These are phyloP conservation scores for Ascochyta clinopodiicola DNA, from an alignment of 2,329 filamentous ascomycete species.

Conservation along the genomic window DNA sequence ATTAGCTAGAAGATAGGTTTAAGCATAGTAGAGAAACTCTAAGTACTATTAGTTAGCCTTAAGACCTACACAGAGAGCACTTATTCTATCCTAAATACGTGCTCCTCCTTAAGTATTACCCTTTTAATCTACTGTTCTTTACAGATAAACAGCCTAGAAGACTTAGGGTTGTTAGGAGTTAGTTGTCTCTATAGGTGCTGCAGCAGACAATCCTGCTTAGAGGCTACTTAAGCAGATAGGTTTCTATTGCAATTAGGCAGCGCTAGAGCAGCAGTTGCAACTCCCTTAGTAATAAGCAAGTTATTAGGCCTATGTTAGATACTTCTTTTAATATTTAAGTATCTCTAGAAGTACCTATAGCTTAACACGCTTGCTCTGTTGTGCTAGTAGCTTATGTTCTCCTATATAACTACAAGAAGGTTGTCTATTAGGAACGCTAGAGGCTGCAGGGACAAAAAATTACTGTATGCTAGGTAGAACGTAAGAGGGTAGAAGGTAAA, in stretches of 20 bases:
- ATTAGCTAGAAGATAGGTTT: background rate
- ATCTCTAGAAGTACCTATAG: background rate
- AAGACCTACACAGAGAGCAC: background rate
- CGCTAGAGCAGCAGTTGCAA: background rate
- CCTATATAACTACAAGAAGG: slow-evolving; percentile 4
- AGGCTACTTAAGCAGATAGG: background rate
- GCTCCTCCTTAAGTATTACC: background rate
- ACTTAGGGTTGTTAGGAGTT: background rate
- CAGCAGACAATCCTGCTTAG: background rate
- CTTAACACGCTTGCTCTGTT: slow-evolving; percentile 1
- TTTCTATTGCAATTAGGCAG: background rate
- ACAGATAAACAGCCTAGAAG: background rate
- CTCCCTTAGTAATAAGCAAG: background rate
- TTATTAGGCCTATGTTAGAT: background rate
- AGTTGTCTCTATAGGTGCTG: background rate
- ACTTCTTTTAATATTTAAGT: background rate
- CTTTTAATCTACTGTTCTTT: background rate
- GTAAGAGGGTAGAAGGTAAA: slow-evolving; percentile 13
- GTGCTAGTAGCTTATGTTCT: slow-evolving; percentile 15
- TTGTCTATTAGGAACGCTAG: slow-evolving; percentile 11
- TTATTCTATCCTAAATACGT: background rate
- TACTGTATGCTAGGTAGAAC: slow-evolving; percentile 3
- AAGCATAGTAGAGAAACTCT: background rate
- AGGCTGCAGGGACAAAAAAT: slow-evolving; percentile 3
- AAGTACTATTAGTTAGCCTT: background rate